Conservation (phyloP, 2,329 filamentous ascomycete genomes). For the Ascochyta viciae-villosae region DNA sequence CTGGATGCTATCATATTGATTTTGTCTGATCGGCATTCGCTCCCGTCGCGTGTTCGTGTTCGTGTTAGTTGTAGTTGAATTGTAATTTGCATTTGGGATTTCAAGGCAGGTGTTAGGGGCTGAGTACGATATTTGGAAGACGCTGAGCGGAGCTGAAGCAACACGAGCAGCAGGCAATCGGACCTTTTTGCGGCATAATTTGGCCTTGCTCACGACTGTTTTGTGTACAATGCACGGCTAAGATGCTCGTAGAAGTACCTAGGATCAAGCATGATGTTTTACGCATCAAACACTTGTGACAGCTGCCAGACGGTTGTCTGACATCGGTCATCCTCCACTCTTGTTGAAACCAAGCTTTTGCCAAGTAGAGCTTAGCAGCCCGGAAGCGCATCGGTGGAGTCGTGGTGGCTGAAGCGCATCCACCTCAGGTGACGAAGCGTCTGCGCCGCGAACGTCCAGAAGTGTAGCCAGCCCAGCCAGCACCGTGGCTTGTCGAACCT, state of each 20-base stretch:
- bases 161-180: slow-evolving; percentile 1
- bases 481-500: background rate
- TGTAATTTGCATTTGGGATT: slow-evolving; percentile 8
- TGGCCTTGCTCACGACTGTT: background rate
- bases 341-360: slow-evolving; percentile 26
- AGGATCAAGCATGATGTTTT: background rate
- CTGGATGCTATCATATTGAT: slow-evolving; percentile 6
- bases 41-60: background rate
- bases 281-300: background rate
- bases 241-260: background rate
- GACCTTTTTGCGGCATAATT: slow-evolving; percentile 4
- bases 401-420: background rate
- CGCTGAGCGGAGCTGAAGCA: background rate
- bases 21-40: background rate
- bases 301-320: slow-evolving; percentile 2
- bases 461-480: background rate
- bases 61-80: background rate
- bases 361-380: slow-evolving; percentile 31
- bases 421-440: background rate
- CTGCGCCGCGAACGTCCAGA: slow-evolving; percentile 8
- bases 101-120: background rate
- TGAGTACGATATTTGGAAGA: slow-evolving; percentile 6
- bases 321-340: slow-evolving; percentile 1
- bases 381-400: slow-evolving; percentile 3
- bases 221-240: background rate